Evolutionary conservation across 305 asterid species (phyloP), one percentile per base, ranked within the genome.

Genomic region (Fraxinus angustifolia): DNA sequence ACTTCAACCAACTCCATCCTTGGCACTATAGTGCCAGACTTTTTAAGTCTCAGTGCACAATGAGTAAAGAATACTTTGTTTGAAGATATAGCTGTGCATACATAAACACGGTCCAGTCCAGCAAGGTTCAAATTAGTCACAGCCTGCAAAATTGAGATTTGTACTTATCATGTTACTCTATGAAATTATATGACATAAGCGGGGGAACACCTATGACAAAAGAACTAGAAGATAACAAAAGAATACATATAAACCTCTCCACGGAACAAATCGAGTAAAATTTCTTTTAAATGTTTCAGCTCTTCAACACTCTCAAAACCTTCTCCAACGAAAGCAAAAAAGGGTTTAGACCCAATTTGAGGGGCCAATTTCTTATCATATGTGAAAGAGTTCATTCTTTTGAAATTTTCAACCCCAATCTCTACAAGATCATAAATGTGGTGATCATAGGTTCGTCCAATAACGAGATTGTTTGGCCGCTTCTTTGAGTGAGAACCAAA

Each of bases 1-100:
- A 95, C 97, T 90, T 95, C 99, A 86, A 95, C 95, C 80, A 95
- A 87, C 86, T 95, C 97, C 88, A 95, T 89, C 87, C 88, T 91
- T 1, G 98, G 99, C 36, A 92, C 96, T 10, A 83, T 78, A 72
- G 96, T 87, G 78, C 98, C 99, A 2, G 99, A 95, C 85, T 91
- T 95, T 85, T 95, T 95, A 82, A 93, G 93, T 31, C 92, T 90
- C 62, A 93, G 60, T 0, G 97, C 99, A 87, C 90, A 95, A 73
- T 95, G 98, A 78, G 99, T 85, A 80, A 95, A 92, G 68, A 84
- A 91, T 78, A 93, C 90, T 87, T 68, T 89, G 67, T 87, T 89
- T 71, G 95, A 72, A 50, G 97, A 89, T 85, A 94, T 65, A 62
- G 97, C 94, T 7, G 91, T 88, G 87, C 98, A 94, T 33, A 92